Evolutionary conservation across 805 yeast species (phyloP), one percentile per base, ranked within the genome.

Genomic region (Candida nonsorbophila): DNA sequence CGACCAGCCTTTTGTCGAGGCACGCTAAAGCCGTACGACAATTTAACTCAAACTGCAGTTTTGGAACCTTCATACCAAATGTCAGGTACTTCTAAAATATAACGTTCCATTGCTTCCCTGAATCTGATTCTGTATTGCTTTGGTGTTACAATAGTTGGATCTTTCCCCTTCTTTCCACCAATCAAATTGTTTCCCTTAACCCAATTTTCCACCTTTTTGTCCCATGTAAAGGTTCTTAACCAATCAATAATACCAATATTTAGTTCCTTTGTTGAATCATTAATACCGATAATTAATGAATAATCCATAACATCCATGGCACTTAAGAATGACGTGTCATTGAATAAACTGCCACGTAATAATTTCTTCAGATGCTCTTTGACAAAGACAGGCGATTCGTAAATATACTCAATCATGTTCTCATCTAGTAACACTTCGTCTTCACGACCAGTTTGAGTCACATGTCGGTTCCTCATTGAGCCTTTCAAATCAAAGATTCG

Each of bases 301-400:
- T 92, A 92, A 54, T 92, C 99, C 99, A 92, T 92, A 5, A 92
- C 97, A 49, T 92, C 94, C 95, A 92, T 85, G 47, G 94, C 92
- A 3, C 95, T 87, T 30, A 92, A 61, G 51, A 92, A 94, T 10
- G 92, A 62, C 0, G 97, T 92, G 47, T 92, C 99, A 49, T 94
- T 92, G 82, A 94, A 92, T 16, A 92, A 58, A 0, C 96, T 88
- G 0, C 96, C 90, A 26, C 95, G 62, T 27, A 92, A 55, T 21
- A 87, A 58, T 44, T 84, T 79, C 50, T 92, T 92, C 49, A 87
- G 90, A 44, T 87, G 88, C 45, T 90, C 97, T 34, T 90, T 68
- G 5, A 92, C 95, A 64, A 86, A 94, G 20, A 92, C 72, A 0
- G 99, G 99, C 14, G 94, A 81, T 52, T 92, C 98, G 48, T 86